phyloP scores from a whole-genome alignment of 139 green algal genomes.

The Chlorella vulgaris region DNA sequence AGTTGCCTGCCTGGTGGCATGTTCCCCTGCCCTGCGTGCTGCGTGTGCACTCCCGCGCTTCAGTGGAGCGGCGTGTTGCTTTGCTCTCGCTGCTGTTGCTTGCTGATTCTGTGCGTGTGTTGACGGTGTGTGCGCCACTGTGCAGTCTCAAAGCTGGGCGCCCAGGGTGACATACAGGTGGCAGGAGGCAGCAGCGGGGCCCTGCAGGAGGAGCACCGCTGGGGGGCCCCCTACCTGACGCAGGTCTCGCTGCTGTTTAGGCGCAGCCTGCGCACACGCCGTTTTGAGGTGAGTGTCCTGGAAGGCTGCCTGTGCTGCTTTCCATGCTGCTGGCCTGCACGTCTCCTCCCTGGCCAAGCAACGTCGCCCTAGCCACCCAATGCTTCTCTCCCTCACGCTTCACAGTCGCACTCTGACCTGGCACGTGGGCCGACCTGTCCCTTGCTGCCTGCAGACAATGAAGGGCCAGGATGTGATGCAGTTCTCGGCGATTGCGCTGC shows the following conservation, averaged over 20 bases:
- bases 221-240: constrained; percentile 34
- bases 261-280: constrained; percentile 60
- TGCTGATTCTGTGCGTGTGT: too few relatives aligned
- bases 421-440: too few relatives aligned
- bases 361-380: too few relatives aligned
- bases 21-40: too few relatives aligned
- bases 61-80: too few relatives aligned
- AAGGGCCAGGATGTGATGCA: constrained; percentile 38
- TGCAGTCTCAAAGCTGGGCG: background rate
- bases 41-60: too few relatives aligned
- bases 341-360: too few relatives aligned
- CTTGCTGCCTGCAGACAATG: constrained; percentile 20
- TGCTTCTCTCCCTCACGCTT: too few relatives aligned
- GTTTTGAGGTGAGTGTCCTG: constrained; percentile 56
- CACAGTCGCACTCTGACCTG: too few relatives aligned
- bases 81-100: too few relatives aligned
- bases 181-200: background rate
- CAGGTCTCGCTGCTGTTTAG: constrained; percentile 60
- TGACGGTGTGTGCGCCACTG: background rate
- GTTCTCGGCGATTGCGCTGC: constrained; percentile 35
- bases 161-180: background rate
- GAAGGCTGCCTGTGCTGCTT: background rate
- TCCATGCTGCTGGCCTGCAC: background rate
- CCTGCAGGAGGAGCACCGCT: constrained; percentile 20
- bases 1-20: background rate